Base-by-base conservation (phyloP, 2,329 filamentous ascomycete genomes). In the Aureobasidium mangrovei region DNA sequence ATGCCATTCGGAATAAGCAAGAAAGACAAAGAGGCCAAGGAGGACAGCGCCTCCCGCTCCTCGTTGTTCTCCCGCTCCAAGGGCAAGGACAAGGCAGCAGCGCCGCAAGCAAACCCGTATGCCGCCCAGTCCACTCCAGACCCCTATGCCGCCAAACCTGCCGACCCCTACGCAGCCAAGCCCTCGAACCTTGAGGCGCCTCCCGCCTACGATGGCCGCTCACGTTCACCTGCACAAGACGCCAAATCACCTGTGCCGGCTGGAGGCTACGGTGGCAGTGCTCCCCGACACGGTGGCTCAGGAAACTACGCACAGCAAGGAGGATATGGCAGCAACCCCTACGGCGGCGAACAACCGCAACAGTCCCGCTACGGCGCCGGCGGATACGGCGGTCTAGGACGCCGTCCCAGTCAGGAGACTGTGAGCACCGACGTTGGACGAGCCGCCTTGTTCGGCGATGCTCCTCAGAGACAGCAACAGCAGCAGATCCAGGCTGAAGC, bases 401-500 rank as follows among this genome's bases (percentile, higher is more conserved):
- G 72, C 43, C 61, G 67, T 46, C 71, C 74, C 58, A 72, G 74
- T 48, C 74, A 76, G 53, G 75, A 79, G 59, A 75, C 76, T 33
- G 66, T 70, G 57, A 69, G 70, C 46, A 72, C 70, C 9, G 80
- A 82, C 56, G 72, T 72, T 36, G 78, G 83, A 59, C 76, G 83
- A 39, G 79, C 85, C 63, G 81, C 78, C 29, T 74, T 88, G 3
- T 87, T 88, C 56, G 80, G 80, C 26, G 77, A 77, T 56, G 79
- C 80, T 2, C 65, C 71, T 18, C 69, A 79, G 53, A 69, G 79
- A 52, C 70, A 76, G 39, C 73, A 79, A 60, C 64, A 69, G 54
- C 69, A 69, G 53, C 64, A 58, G 43, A 43, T 44, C 10, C 49
- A 48, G 43, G 27, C 46, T 9, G 36, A 54, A 27, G 43, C 51